Evolutionary conservation across 2,329 filamentous ascomycete genomes (phyloP), one percentile per base, ranked within the genome.

Genomic region (Neofusicoccum cordaticola): DNA sequence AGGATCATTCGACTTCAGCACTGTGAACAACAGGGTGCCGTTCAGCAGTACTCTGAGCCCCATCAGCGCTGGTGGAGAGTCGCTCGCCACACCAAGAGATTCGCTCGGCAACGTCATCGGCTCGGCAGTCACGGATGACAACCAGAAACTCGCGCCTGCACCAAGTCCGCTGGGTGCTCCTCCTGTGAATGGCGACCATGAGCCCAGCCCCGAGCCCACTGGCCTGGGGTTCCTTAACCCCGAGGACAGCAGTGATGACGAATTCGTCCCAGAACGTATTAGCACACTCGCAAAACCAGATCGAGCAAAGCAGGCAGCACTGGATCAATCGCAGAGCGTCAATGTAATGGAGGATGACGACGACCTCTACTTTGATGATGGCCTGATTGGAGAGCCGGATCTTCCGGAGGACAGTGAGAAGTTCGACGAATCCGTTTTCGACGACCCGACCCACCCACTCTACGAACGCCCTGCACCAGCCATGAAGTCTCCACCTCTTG

Each of bases 391-490:
- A 56, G 83, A 82, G 65, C 76, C 85, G 71, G 82, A 81, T 17
- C 69, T 72, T 19, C 72, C 70, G 8, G 71, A 75, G 4, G 85
- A 88, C 34, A 81, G 81, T 1, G 79, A 80, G 0, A 80, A 84
- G 1, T 91, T 92, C 72, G 89, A 92, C 66, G 90, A 92, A 73
- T 89, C 87, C 5, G 83, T 91, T 13, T 92, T 92, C 71, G 90
- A 92, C 68, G 82, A 87, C 62, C 77, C 77, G 2, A 64, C 70
- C n/a, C 71, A 74, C 19, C 77, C 73, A 8, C 63, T 78, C 6
- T 78, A 74, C 37, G 82, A 89, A 87, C 87, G 13, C 84, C 57
- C 56, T 11, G 45, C 65, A n/a, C 53, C 65, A 12, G 35, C 41
- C 2, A 35, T 44, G 34, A 65, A 52, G 15, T 47, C 47, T 27